Evolutionary conservation across 1,284 basidiomycete species (phyloP), one percentile per base, ranked within the genome.

Genomic region (Inonotus obliquus): DNA sequence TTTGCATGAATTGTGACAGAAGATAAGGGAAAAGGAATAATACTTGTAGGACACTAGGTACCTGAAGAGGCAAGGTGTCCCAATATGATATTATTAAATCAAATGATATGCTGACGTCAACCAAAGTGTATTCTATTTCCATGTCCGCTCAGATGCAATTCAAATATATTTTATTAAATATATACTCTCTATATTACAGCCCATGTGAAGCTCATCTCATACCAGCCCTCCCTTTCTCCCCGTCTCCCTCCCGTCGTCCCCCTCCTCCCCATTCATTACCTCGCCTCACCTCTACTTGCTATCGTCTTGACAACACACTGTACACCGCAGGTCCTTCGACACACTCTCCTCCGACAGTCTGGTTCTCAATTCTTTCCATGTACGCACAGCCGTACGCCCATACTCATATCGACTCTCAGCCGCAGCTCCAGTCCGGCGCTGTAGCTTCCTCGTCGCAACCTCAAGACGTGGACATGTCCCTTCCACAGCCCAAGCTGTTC

Each of bases 401-500:
- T 13, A 35, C 59, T 13, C 32, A 23, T 51, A 44, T 44, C 41
- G 17, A 14, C 17, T 19, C 52, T 17, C 53, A 54, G 49, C 49
- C 29, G 7, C 47, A 51, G 10, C 47, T 19, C 45, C 57, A 51
- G 23, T 19, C 51, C 51, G 27, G 21, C n/a, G 21, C 48, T 11
- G 41, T 44, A 5, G 37, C 19, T 17, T 19, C 37, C 25, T 19
- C 19, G 32, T 21, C 21, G 17, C 41, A 27, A 17, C 38, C 41
- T n/a, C 54, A 41, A 10, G 21, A 48, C 11, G 6, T 54, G 37
- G 14, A 38, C 27, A 41, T 57, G 41, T 21, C 32, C 35, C 54
- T 44, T n/a, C 32, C 25, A 13, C 51, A 29, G 41, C 19, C 47
- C 27, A 41, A 39, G 38, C 53, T 56, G 11, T 63, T 63, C 35